Evolutionary conservation across 2,329 filamentous ascomycete species (phyloP).

Genomic region (Cryphonectria carpinicola): DNA sequence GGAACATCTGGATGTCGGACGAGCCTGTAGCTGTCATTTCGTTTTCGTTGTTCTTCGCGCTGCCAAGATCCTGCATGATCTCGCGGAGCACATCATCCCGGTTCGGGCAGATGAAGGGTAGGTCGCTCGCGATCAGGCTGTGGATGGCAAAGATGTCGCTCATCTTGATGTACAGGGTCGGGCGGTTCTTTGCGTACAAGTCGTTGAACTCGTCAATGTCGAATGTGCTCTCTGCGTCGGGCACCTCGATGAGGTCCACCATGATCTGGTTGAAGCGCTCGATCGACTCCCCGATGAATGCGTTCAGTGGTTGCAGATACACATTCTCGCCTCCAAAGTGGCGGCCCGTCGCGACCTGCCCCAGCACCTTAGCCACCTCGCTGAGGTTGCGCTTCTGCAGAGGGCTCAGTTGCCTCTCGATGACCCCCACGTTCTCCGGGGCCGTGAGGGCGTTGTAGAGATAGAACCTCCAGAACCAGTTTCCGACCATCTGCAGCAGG

Average conservation of each 20-base stretch:
- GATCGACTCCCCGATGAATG: conserved; percentile 84
- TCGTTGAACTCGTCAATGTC: conserved; percentile 99
- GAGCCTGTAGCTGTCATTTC: conserved; percentile 87
- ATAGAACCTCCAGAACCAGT: conserved; percentile 95
- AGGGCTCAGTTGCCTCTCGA: conserved; percentile 86
- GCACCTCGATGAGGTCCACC: conserved; percentile 77
- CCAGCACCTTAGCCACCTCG: conserved; percentile 88
- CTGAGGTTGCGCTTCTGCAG: conserved; percentile 90
- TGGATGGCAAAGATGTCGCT: conserved; percentile 96
- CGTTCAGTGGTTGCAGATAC: conserved; percentile 93
- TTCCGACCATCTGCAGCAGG: conserved; percentile 80
- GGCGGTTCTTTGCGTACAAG: conserved; percentile 92
- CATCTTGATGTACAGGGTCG: conserved; percentile 99
- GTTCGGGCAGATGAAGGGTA: conserved; percentile 74
- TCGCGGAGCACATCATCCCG: conserved; percentile 89
- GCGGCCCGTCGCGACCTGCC: conserved; percentile 85
- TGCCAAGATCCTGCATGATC: conserved; percentile 90
- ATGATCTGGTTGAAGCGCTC: conserved; percentile 78
- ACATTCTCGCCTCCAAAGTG: conserved; percentile 94
- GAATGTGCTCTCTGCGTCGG: conserved; percentile 87
- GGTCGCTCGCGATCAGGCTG: conserved; percentile 79
- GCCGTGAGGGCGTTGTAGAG: conserved; percentile 86
- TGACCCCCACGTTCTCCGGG: conserved; percentile 90
- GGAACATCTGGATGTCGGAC: conserved; percentile 86
- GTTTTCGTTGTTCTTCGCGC: conserved; percentile 93